Evolutionary conservation across 2,329 filamentous ascomycete species (phyloP).

Genomic region (Chaetomium strumarium): DNA sequence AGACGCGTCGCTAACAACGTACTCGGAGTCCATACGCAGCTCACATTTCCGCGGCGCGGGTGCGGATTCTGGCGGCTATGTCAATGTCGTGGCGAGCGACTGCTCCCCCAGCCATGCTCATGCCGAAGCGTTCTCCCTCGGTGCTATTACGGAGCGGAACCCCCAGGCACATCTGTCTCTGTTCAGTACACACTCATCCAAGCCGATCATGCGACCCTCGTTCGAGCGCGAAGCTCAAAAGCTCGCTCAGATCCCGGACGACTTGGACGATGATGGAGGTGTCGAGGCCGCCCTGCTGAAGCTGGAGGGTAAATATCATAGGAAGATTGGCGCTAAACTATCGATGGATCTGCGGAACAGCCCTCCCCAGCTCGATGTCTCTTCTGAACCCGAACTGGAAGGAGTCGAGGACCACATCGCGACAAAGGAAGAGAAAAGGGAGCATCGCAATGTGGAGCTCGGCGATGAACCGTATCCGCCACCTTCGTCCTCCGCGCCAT

Average conservation of each 20-base stretch:
- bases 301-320: conserved; percentile 78
- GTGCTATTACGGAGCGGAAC: conserved; percentile 48
- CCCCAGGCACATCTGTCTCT: conserved; percentile 45
- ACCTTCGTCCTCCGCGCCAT: conserved; percentile 27
- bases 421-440: conserved; percentile 36
- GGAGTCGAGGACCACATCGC: conserved; percentile 22
- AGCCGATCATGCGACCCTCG: conserved; percentile 61
- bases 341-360: conserved; percentile 34
- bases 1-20: conserved; percentile 54
- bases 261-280: conserved; percentile 70
- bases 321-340: conserved; percentile 36
- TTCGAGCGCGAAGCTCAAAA: conserved; percentile 87
- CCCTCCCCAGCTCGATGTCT: not conserved
- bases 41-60: conserved; percentile 45
- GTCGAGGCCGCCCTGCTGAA: conserved; percentile 91
- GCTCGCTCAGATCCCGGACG: conserved; percentile 82
- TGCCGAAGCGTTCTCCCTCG: conserved; percentile 48
- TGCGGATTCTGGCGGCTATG: conserved; percentile 37
- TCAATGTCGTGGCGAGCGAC: conserved; percentile 40
- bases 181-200: conserved; percentile 57
- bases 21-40: conserved; percentile 54
- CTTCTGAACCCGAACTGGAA: not conserved
- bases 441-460: conserved; percentile 42
- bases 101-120: conserved; percentile 38
- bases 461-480: conserved; percentile 36